Evolutionary conservation across 2,329 filamentous ascomycete species (phyloP).

Genomic region (Colletotrichum lini): DNA sequence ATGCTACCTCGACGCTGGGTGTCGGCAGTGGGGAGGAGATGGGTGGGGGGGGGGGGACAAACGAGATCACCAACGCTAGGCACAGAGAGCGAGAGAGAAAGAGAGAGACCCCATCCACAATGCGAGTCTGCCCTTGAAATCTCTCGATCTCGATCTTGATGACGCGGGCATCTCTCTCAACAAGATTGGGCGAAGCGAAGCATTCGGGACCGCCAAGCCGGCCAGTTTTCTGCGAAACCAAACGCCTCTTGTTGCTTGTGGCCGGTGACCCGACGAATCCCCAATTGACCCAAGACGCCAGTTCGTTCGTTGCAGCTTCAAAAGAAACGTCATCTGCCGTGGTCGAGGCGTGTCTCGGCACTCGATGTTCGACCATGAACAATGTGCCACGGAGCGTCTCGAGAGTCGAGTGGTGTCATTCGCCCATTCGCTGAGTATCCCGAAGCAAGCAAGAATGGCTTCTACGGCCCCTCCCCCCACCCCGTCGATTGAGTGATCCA

Average conservation of each 20-base stretch:
- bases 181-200: not conserved
- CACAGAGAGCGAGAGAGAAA: not conserved
- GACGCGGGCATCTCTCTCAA: conserved; percentile 23
- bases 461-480: not conserved
- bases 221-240: conserved; percentile 6
- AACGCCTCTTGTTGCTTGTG: too few species aligned
- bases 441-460: conserved; percentile 6
- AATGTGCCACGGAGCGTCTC: not conserved
- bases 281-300: too few species aligned
- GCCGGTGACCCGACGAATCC: too few species aligned
- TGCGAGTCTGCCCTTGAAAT: not conserved
- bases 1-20: conserved; percentile 12
- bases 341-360: conserved; percentile 17
- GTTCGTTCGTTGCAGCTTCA: not conserved
- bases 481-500: not conserved
- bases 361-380: not conserved
- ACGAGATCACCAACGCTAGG: conserved; percentile 23
- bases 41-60: conserved; percentile 12
- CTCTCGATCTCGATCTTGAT: conserved; percentile 4
- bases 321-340: not conserved
- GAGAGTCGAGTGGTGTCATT: not conserved
- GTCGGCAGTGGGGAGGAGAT: not conserved
- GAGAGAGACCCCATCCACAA: conserved; percentile 4
- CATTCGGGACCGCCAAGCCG: conserved; percentile 19
- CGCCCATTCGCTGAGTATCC: not conserved